These are phyloP conservation scores for Aureobasidium subglaciale DNA, from an alignment of 2,329 filamentous ascomycete species.

Conservation along the genomic window DNA sequence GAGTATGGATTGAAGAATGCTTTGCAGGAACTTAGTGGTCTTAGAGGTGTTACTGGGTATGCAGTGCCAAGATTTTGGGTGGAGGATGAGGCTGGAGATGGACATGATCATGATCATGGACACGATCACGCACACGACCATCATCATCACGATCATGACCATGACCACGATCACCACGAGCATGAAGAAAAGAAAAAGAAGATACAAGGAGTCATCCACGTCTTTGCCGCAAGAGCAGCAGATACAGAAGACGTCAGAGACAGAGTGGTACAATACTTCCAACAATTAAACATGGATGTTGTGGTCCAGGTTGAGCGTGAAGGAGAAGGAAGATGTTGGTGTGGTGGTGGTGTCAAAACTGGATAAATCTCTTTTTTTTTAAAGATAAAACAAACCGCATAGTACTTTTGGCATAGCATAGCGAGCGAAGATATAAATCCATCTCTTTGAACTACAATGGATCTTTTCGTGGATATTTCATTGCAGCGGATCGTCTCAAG, in stretches of 20 bases:
- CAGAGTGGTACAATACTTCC: constrained; percentile 65
- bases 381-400: background rate
- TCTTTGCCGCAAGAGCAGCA: constrained; percentile 64
- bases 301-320: constrained; percentile 85
- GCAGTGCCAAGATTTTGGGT: constrained; percentile 88
- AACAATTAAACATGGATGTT: constrained; percentile 66
- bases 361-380: background rate
- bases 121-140: constrained; percentile 22
- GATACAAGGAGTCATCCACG: constrained; percentile 77
- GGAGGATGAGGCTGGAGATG: constrained; percentile 54
- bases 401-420: background rate
- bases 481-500: too few relatives aligned
- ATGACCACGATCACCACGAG: constrained; percentile 22
- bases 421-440: too few relatives aligned
- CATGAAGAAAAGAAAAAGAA: constrained; percentile 29
- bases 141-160: constrained; percentile 22
- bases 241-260: constrained; percentile 78
- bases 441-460: too few relatives aligned
- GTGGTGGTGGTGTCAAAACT: constrained; percentile 40
- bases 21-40: constrained; percentile 70
- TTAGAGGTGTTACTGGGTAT: constrained; percentile 81
- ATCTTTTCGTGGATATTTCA: too few relatives aligned
- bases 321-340: constrained; percentile 62
- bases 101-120: constrained; percentile 15
- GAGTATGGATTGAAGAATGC: constrained; percentile 86